phyloP scores from a whole-genome alignment of 768 basidiomycete genomes.

The Galerina sulciceps region DNA sequence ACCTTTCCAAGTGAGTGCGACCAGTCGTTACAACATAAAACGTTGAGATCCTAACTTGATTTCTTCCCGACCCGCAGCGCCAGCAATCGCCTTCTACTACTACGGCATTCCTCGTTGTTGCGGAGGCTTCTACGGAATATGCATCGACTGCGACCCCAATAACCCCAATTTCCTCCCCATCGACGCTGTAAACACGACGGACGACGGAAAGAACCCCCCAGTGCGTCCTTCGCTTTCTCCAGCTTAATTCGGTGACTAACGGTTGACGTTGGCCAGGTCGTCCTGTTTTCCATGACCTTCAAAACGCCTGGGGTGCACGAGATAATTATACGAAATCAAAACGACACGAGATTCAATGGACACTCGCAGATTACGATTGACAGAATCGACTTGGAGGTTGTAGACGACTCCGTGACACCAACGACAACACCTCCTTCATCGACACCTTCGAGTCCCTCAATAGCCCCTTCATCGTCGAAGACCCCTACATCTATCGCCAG shows the following conservation, averaged over 20 bases:
- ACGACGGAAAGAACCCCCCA: conserved; percentile 32
- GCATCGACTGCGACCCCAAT: conserved; percentile 36
- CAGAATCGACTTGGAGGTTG: conserved; percentile 26
- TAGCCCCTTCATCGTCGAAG: neutral
- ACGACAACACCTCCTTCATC: no score
- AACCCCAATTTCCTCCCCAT: conserved; percentile 25
- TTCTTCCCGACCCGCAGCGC: conserved; percentile 12
- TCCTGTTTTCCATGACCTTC: conserved; percentile 27
- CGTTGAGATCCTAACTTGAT: neutral
- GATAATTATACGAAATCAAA: conserved; percentile 31
- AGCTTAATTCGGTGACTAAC: neutral
- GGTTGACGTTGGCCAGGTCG: conserved; percentile 15
- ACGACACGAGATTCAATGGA: conserved; percentile 23
- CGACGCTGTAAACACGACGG: conserved; percentile 29
- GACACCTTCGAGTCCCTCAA: neutral
- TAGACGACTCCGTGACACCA: no score
- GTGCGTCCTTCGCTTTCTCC: conserved; percentile 19
- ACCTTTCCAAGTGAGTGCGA: conserved; percentile 16
- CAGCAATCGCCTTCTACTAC: conserved; percentile 32
- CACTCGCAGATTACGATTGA: conserved; percentile 35
- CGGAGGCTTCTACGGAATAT: conserved; percentile 33
- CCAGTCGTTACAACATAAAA: neutral
- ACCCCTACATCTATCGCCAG: neutral
- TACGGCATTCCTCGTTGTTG: conserved; percentile 31
- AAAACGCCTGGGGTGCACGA: conserved; percentile 26